Percentiles rank a stretch among this genome's conserved stretches.
Conservation (phyloP, 163 green algal genomes). For the Prototheca stagnorum region DNA sequence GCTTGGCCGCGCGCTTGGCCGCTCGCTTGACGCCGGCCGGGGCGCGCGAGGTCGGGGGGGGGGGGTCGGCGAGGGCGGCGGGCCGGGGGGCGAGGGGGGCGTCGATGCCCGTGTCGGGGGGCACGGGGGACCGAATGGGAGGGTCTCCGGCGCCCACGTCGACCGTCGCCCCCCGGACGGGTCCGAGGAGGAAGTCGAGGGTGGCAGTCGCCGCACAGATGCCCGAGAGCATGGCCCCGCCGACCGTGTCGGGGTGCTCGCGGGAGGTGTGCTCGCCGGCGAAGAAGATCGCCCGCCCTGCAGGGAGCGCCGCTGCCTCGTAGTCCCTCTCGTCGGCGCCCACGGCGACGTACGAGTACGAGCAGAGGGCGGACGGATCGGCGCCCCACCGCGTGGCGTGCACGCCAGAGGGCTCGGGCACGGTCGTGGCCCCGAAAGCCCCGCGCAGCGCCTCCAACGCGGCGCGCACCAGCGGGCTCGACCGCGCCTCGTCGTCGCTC, state of each 20-base stretch:
- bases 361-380: conserved; percentile 41
- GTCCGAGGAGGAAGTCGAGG: conserved; percentile 26
- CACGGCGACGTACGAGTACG: conserved; percentile 55
- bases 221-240: conserved; percentile 66
- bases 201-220: conserved; percentile 50
- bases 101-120: too few relatives aligned
- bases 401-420: conserved; percentile 25
- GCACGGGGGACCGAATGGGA: too few relatives aligned
- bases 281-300: conserved; percentile 29
- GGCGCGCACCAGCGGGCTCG: conserved; percentile 6
- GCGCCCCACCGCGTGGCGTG: conserved; percentile 41
- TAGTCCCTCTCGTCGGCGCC: conserved; percentile 51
- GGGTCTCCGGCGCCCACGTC: too few relatives aligned
- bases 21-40: too few relatives aligned
- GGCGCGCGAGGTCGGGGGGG: too few relatives aligned
- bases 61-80: too few relatives aligned
- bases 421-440: conserved; percentile 17
- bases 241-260: conserved; percentile 79
- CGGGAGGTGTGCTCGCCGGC: conserved; percentile 51
- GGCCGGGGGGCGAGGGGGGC: too few relatives aligned
- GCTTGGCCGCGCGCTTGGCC: too few relatives aligned
- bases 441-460: conserved; percentile 29
- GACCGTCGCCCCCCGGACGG: conserved; percentile 7
- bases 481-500: too few relatives aligned
- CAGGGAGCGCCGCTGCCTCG: conserved; percentile 49